phyloP scores from a whole-genome alignment of 2,329 filamentous ascomycete species.

The Trichoderma polysporum region DNA sequence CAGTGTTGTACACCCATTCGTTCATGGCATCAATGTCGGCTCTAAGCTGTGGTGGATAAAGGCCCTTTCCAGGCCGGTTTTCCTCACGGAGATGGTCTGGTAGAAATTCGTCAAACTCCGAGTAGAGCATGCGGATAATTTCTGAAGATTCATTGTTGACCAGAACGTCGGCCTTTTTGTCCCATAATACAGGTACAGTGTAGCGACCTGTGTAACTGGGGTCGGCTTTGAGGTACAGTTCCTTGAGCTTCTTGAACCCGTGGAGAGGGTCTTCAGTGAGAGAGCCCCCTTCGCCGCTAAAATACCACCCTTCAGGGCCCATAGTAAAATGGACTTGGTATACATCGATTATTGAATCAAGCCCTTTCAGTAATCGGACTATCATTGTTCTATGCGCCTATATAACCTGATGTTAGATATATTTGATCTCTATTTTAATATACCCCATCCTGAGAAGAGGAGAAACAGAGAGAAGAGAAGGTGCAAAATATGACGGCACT shows the following conservation, averaged over 20 bases:
- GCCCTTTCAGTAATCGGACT: constrained; percentile 68
- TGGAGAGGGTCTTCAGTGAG: constrained; percentile 61
- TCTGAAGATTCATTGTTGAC: constrained; percentile 83
- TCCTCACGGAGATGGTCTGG: constrained; percentile 52
- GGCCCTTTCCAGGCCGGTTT: constrained; percentile 50
- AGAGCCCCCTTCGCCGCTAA: constrained; percentile 45
- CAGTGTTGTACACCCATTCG: constrained; percentile 61
- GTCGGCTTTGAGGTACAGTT: constrained; percentile 69
- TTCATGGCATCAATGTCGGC: constrained; percentile 64
- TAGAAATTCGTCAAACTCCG: constrained; percentile 65
- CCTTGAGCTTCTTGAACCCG: constrained; percentile 63
- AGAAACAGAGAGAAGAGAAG: background rate
- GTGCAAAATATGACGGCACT: background rate
- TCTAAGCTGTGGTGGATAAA: constrained; percentile 56
- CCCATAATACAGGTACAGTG: constrained; percentile 72
- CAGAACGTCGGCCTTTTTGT: constrained; percentile 66
- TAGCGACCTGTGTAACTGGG: constrained; percentile 67
- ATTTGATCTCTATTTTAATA: background rate
- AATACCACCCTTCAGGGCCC: constrained; percentile 56
- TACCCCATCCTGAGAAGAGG: background rate
- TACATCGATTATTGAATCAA: constrained; percentile 66
- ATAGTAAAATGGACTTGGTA: constrained; percentile 70
- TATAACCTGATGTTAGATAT: background rate
- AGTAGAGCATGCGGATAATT: constrained; percentile 81
- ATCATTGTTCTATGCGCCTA: constrained; percentile 72